Evolutionary conservation across 371 early-diverging fungal species (phyloP).

Genomic region (Nematocida sp.): DNA sequence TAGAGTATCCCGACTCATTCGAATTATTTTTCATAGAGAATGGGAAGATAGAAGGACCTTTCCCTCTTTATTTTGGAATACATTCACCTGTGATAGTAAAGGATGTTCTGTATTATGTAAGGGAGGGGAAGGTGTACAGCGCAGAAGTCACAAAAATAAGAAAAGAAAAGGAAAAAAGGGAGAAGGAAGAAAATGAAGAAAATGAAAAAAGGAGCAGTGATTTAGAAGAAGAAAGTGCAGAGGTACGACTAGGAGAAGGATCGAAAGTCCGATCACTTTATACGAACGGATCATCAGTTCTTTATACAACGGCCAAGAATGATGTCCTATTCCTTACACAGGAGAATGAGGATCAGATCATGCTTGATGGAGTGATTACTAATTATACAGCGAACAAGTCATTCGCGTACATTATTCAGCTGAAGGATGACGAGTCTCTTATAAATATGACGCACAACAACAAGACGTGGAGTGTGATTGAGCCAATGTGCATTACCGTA

Average conservation of each 20-base stretch:
- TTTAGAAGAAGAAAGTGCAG: neutral
- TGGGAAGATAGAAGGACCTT: slow-evolving; percentile 36
- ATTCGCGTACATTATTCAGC: slow-evolving; percentile 25
- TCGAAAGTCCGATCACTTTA: neutral
- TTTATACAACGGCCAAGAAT: neutral
- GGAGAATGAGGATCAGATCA: neutral
- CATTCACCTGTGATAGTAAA: slow-evolving; percentile 13
- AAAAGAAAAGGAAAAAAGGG: neutral
- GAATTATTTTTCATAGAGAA: slow-evolving; percentile 17
- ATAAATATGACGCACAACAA: slow-evolving; percentile 9
- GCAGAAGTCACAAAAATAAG: neutral
- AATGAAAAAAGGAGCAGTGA: neutral
- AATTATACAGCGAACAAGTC: neutral
- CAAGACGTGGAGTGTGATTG: neutral
- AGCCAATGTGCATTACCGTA: slow-evolving; percentile 27
- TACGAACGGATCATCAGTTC: neutral
- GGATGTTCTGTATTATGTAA: slow-evolving; percentile 1
- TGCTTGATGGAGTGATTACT: slow-evolving; percentile 15
- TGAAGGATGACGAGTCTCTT: slow-evolving; percentile 11
- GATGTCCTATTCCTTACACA: neutral
- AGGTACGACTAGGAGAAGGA: neutral
- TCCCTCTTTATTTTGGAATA: neutral
- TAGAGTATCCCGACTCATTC: neutral
- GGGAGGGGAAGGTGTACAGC: neutral
- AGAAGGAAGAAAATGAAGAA: neutral